Percentiles rank a stretch among this genome's conserved stretches.
Evolutionary conservation across 768 basidiomycete genomes (phyloP).

Genomic region (Megacollybia marginata): DNA sequence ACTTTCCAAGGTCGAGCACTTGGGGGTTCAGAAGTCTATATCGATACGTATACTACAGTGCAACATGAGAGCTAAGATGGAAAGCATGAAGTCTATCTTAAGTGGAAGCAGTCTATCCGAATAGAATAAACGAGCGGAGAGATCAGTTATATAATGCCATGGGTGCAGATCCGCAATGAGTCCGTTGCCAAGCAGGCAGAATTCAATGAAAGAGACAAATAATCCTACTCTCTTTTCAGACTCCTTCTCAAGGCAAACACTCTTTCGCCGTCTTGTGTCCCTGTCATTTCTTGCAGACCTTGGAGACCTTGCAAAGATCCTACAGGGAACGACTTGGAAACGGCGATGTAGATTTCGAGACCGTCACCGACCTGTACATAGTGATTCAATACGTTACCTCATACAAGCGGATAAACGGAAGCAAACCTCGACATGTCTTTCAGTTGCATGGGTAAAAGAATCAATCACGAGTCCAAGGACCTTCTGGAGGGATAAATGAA

Average conservation of each 20-base stretch:
- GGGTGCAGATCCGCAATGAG: too few species aligned
- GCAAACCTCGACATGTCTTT: conserved; percentile 90
- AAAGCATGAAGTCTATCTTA: too few species aligned
- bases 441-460: conserved; percentile 94
- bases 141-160: too few species aligned
- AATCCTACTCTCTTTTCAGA: conserved; percentile 69
- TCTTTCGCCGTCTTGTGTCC: conserved; percentile 61
- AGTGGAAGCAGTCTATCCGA: too few species aligned
- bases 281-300: conserved; percentile 58
- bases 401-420: conserved; percentile 6
- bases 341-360: conserved; percentile 84
- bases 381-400: background rate
- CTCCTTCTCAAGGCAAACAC: conserved; percentile 71
- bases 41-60: too few species aligned
- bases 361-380: conserved; percentile 81
- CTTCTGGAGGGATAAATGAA: conserved; percentile 70
- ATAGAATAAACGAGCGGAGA: too few species aligned
- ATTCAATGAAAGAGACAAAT: background rate
- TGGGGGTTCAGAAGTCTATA: too few species aligned
- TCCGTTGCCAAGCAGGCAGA: too few species aligned
- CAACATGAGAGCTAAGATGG: too few species aligned
- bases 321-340: conserved; percentile 54
- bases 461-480: conserved; percentile 89
- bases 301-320: conserved; percentile 40
- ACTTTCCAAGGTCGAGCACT: too few species aligned